Percentiles rank a stretch among this genome's conserved stretches.
Evolutionary conservation across 2,329 filamentous ascomycete genomes (phyloP).

Genomic region (Tricladium varicosporioides): DNA sequence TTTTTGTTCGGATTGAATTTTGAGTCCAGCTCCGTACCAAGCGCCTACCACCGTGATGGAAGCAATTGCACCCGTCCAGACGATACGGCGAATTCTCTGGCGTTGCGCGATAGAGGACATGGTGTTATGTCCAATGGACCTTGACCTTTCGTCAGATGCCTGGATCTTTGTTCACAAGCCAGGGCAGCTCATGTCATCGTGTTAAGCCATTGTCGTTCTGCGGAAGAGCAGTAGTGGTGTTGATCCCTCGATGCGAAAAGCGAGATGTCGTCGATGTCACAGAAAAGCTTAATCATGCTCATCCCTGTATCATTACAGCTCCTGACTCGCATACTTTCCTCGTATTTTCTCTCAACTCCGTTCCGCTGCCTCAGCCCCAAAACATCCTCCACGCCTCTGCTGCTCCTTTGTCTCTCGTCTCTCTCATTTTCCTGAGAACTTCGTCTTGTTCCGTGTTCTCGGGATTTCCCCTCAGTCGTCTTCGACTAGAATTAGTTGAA

Average conservation of each 20-base stretch:
- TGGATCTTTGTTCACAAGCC: not conserved
- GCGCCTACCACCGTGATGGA: conserved; percentile 56
- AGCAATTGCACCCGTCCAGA: conserved; percentile 53
- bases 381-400: conserved; percentile 19
- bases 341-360: too few relatives aligned
- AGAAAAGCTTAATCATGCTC: not conserved
- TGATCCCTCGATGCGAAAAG: not conserved
- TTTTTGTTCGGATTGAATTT: conserved; percentile 48
- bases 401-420: conserved; percentile 13
- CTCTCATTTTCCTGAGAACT: conserved; percentile 14
- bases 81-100: conserved; percentile 44
- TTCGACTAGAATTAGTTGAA: too few relatives aligned
- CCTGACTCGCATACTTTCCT: not conserved
- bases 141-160: not conserved
- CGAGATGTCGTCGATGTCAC: not conserved
- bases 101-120: conserved; percentile 23
- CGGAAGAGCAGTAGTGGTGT: not conserved
- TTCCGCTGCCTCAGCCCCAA: conserved; percentile 15
- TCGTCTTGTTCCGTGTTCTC: conserved; percentile 12
- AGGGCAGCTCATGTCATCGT: not conserved
- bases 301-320: not conserved
- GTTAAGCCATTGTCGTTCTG: not conserved
- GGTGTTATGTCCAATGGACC: not conserved
- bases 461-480: not conserved
- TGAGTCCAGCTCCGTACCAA: conserved; percentile 58